Conservation (phyloP, 495 filamentous ascomycete genomes). For the Penicillium crystallinum region DNA sequence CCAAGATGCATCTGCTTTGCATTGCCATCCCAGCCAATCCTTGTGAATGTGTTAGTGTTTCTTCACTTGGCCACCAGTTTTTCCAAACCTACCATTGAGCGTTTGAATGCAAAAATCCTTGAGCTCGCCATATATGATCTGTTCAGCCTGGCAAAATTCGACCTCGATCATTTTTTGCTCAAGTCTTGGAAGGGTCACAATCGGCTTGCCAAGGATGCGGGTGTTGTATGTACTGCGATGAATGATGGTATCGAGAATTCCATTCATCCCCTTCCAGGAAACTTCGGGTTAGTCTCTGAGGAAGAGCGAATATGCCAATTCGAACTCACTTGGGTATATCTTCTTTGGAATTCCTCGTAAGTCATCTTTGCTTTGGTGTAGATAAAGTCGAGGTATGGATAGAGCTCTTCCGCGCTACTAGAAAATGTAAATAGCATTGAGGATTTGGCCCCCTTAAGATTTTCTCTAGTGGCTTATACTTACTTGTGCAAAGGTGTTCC, state of each 20-base stretch:
- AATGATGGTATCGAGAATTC: constrained; percentile 36
- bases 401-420: constrained; percentile 45
- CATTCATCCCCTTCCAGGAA: constrained; percentile 8
- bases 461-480: neutral
- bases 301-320: too few species aligned
- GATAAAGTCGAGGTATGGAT: constrained; percentile 58
- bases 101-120: constrained; percentile 24
- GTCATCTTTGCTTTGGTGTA: constrained; percentile 33
- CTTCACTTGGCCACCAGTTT: too few species aligned
- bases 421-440: neutral
- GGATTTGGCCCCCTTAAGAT: neutral
- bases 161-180: constrained; percentile 27
- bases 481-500: constrained; percentile 60
- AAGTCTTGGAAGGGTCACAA: constrained; percentile 50
- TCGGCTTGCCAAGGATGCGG: constrained; percentile 47
- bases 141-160: constrained; percentile 45
- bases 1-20: constrained; percentile 23
- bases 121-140: constrained; percentile 44
- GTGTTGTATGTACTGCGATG: constrained; percentile 49
- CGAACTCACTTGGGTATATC: too few species aligned
- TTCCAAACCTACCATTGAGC: constrained; percentile 27
- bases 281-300: too few species aligned
- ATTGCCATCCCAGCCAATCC: neutral
- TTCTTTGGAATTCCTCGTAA: constrained; percentile 44
- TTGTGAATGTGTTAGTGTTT: neutral